phyloP scores from a whole-genome alignment of 164 flowering plant genomes.

The Vitis cinerea region DNA sequence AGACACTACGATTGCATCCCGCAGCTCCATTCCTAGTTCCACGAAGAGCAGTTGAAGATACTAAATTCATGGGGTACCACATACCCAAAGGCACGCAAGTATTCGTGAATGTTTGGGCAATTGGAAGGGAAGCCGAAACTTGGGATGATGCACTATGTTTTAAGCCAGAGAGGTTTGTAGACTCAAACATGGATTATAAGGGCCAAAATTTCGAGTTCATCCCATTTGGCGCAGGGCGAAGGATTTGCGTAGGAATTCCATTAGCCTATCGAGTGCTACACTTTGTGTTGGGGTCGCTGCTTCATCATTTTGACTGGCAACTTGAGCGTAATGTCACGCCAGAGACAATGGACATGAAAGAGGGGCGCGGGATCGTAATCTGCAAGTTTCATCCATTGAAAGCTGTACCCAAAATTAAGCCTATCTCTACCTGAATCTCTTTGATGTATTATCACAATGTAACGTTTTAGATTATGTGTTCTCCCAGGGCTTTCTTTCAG shows the following conservation, averaged over 20 bases:
- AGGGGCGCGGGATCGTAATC: conserved; percentile 24
- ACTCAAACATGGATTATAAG: conserved; percentile 15
- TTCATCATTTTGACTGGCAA: conserved; percentile 30
- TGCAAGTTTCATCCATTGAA: conserved; percentile 21
- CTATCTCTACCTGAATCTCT: too few species aligned
- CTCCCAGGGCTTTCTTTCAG: too few species aligned
- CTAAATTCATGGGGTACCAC: conserved; percentile 39
- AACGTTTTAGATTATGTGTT: too few species aligned
- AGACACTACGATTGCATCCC: conserved; percentile 61
- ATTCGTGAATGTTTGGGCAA: conserved; percentile 58
- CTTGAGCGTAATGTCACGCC: conserved; percentile 10
- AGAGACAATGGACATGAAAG: conserved; percentile 29
- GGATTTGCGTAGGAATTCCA: conserved; percentile 29
- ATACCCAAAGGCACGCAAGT: conserved; percentile 54
- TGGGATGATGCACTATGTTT: conserved; percentile 20
- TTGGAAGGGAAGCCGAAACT: conserved; percentile 41
- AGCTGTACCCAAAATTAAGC: conserved; percentile 16
- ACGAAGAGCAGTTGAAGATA: conserved; percentile 36
- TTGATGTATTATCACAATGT: too few species aligned
- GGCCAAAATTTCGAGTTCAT: conserved; percentile 34
- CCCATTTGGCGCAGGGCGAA: conserved; percentile 34
- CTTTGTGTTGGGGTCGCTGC: conserved; percentile 22
- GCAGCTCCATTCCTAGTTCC: conserved; percentile 58
- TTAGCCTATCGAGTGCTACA: conserved; percentile 24
- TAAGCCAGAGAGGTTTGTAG: conserved; percentile 23